Conservation (phyloP, 2,329 filamentous ascomycete species). For the Ophiostoma himal-ulmi region DNA sequence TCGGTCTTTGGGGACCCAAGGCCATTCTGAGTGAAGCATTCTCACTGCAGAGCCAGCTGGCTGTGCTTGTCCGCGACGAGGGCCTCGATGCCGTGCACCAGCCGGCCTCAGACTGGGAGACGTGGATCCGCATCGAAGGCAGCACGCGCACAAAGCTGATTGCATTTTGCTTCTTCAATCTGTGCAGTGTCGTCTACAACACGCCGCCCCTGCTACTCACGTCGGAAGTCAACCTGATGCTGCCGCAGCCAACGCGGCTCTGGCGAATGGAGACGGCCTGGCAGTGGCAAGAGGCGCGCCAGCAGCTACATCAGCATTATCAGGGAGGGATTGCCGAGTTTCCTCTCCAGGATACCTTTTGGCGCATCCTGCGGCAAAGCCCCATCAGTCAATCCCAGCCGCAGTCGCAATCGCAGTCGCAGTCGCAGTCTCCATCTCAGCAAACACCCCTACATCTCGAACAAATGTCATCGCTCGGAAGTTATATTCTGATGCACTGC, state of each 20-base stretch:
- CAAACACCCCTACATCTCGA: conserved; percentile 35
- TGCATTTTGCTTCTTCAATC: conserved; percentile 57
- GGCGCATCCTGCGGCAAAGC: conserved; percentile 42
- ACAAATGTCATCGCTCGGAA: conserved; percentile 56
- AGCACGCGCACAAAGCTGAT: conserved; percentile 55
- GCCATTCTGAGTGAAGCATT: conserved; percentile 55
- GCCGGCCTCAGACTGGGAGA: conserved; percentile 49
- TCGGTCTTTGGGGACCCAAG: conserved; percentile 57
- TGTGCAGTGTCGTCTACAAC: conserved; percentile 58
- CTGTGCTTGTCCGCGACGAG: conserved; percentile 54
- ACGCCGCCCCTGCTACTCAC: conserved; percentile 54
- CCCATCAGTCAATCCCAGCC: background rate
- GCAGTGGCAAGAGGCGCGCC: conserved; percentile 55
- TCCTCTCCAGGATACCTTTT: conserved; percentile 42
- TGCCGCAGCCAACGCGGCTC: conserved; percentile 50
- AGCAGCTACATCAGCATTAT: conserved; percentile 38
- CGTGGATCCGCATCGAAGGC: conserved; percentile 54
- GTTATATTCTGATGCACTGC: conserved; percentile 66
- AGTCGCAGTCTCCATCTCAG: background rate
- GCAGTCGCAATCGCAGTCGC: background rate
- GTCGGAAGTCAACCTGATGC: conserved; percentile 50
- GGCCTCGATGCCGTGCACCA: conserved; percentile 47
- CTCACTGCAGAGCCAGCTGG: conserved; percentile 53
- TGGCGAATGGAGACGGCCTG: conserved; percentile 54
- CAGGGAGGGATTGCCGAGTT: conserved; percentile 53